A percentile compares a stretch with the other conserved stretches of the same genome.
Conservation (phyloP, 1,139 yeast genomes). For the Protomyces pachydermus region DNA sequence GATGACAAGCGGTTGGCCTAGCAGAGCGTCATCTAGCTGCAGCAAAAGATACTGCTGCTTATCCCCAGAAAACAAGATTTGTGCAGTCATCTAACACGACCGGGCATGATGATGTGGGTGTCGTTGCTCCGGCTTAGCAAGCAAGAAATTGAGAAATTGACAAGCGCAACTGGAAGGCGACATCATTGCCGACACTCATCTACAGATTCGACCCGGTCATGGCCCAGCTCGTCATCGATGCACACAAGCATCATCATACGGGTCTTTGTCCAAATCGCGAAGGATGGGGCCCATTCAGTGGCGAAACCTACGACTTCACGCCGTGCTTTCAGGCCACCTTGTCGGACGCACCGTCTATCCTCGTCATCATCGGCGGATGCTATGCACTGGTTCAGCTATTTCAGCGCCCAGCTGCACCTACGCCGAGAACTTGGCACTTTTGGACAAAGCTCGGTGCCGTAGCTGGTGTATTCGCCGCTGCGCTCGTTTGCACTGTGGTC, state of each 20-base stretch:
- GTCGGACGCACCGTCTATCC: constrained; percentile 49
- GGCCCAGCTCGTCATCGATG: constrained; percentile 14
- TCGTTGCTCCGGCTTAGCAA: neutral
- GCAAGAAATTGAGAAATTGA: neutral
- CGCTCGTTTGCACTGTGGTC: constrained; percentile 21
- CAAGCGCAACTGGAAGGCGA: neutral
- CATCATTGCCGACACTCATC: neutral
- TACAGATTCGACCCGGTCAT: neutral
- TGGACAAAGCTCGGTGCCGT: constrained; percentile 31
- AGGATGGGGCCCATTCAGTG: constrained; percentile 73
- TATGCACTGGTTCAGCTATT: constrained; percentile 42
- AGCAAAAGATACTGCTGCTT: constrained; percentile 12
- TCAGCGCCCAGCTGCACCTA: constrained; percentile 34
- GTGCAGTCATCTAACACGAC: neutral
- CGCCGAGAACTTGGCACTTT: constrained; percentile 32
- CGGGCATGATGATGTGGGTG: too few species aligned
- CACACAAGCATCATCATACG: constrained; percentile 14
- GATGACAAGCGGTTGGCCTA: constrained; percentile 1
- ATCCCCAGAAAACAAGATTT: neutral
- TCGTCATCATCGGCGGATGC: constrained; percentile 54
- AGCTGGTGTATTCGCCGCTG: constrained; percentile 9
- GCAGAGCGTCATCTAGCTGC: constrained; percentile 11
- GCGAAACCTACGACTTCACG: constrained; percentile 58
- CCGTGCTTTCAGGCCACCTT: constrained; percentile 77
- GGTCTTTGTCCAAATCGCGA: constrained; percentile 47